Base-by-base conservation (phyloP, 257 asterid species). In the Nyctanthes arbortristis region DNA sequence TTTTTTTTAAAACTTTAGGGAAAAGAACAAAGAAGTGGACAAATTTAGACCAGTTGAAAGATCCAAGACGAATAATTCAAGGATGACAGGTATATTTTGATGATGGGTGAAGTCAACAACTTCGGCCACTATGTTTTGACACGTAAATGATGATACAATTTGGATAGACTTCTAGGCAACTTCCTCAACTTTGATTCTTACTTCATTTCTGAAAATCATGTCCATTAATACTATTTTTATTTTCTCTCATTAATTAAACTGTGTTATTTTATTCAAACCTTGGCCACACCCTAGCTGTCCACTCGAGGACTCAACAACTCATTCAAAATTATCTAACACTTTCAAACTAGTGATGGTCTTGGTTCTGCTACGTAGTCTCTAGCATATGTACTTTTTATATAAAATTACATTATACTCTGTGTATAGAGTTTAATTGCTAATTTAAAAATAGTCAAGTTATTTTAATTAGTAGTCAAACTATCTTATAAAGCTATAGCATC, bases 61-160 rank as follows among this genome's bases (percentile, higher is more conserved):
- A 52, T 52, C 59, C 59, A 52, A 52, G 59, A 49, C 20, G 57
- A 62, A 82, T 49, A 77, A 71, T 77, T 62, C 59, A 75, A 63
- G 4, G 63, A 71, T 27, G 81, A 65, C 65, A 70, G 74, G 76
- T 20, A 57, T 66, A 33, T 58, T 78, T 25, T 63, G 74, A 64
- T 60, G 1, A 4, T n/a, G n/a, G n/a, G 33, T 34, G 78, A 60
- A 75, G 95, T 88, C 96, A 88, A 86, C 77, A 86, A 79, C 35
- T 73, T 60, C 72, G 92, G 92, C 89, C 71, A 57, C 61, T 4
- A 45, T 63, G 37, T 84, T 82, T 82, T 79, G 85, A 86, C 84
- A 84, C 84, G 91, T 77, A 79, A 76, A 62, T 61, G 65, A 36
- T 20, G 55, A n/a, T n/a, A n/a, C n/a, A 28, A 73, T 9, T 63